Evolutionary conservation across 805 yeast genomes (phyloP).

Genomic region (Teunomyces aglyptinius): DNA sequence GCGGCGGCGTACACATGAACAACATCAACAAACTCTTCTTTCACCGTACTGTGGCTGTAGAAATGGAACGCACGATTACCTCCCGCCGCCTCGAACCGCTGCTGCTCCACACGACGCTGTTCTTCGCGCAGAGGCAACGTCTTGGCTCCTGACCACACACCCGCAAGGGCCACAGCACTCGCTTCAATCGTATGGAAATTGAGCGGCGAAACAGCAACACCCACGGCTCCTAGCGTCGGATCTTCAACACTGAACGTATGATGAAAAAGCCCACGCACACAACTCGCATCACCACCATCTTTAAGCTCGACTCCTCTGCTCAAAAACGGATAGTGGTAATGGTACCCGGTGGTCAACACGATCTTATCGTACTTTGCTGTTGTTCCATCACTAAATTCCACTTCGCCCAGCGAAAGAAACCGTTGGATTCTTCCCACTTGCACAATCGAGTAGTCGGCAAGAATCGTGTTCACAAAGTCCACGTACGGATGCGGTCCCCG

Average conservation of each 20-base stretch:
- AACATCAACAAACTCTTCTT: not conserved
- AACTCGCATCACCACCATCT: not conserved
- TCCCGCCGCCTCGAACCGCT: conserved; percentile 13
- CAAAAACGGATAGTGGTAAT: conserved; percentile 35
- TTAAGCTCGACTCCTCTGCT: not conserved
- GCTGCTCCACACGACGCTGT: conserved; percentile 33
- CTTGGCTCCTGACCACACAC: conserved; percentile 49
- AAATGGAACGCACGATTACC: conserved; percentile 26
- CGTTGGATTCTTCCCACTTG: conserved; percentile 43
- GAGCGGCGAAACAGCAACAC: conserved; percentile 41
- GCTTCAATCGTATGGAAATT: conserved; percentile 52
- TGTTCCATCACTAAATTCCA: conserved; percentile 24
- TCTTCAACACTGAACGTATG: conserved; percentile 41
- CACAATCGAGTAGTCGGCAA: conserved; percentile 28
- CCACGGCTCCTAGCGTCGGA: conserved; percentile 42
- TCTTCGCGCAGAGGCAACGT: conserved; percentile 39
- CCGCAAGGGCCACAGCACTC: conserved; percentile 54
- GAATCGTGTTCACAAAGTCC: conserved; percentile 1
- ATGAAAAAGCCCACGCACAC: conserved; percentile 8
- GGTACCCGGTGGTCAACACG: conserved; percentile 39
- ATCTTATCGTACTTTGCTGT: not conserved
- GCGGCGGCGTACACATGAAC: conserved; percentile 3
- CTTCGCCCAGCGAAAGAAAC: conserved; percentile 33
- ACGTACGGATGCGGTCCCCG: conserved; percentile 30
- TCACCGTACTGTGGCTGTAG: conserved; percentile 22